Evolutionary conservation across 2,329 filamentous ascomycete genomes (phyloP).

Genomic region (Alternaria triticina): DNA sequence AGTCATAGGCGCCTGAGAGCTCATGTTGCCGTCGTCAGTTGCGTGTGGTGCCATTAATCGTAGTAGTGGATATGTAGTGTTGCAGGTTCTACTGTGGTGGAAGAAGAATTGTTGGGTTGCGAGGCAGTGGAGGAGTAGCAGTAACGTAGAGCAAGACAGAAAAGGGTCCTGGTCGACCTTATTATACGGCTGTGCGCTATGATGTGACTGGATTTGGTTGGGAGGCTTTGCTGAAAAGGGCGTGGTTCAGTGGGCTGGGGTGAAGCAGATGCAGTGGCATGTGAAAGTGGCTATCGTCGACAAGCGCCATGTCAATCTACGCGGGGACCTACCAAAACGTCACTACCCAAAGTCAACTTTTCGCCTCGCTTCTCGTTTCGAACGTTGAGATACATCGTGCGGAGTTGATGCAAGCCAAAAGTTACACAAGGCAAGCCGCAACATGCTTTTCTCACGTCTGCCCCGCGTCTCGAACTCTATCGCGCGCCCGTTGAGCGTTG

Average conservation of each 20-base stretch:
- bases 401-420: constrained; percentile 1
- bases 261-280: constrained; percentile 22
- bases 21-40: constrained; percentile 39
- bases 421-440: constrained; percentile 5
- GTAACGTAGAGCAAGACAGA: constrained; percentile 14
- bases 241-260: constrained; percentile 15
- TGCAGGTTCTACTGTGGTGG: background rate
- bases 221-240: constrained; percentile 30
- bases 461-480: constrained; percentile 10
- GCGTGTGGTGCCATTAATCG: constrained; percentile 43
- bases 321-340: constrained; percentile 4
- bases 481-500: constrained; percentile 14
- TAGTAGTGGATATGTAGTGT: constrained; percentile 9
- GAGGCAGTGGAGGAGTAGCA: constrained; percentile 10
- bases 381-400: background rate
- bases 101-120: constrained; percentile 10
- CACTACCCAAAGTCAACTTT: background rate
- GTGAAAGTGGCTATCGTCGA: constrained; percentile 24
- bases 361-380: background rate
- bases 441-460: constrained; percentile 4
- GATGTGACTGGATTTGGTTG: constrained; percentile 24
- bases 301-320: background rate
- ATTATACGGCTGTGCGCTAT: constrained; percentile 32
- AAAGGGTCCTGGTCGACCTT: constrained; percentile 19
- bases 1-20: constrained; percentile 38